phyloP scores from a whole-genome alignment of 495 filamentous ascomycete genomes.

The Astrothelium subdiscretum region DNA sequence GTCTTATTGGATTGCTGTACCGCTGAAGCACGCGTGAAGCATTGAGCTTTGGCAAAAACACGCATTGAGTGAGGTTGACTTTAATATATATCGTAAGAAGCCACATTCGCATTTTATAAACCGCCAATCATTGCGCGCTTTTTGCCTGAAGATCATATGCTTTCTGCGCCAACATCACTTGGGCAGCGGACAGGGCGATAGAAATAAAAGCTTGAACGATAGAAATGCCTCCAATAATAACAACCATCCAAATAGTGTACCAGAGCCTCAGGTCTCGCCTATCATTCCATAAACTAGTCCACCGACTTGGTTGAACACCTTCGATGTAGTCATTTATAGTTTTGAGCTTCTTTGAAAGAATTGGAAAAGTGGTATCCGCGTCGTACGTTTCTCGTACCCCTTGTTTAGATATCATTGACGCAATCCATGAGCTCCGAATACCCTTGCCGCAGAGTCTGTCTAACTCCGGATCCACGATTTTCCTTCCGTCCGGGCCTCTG shows the following conservation, averaged over 20 bases:
- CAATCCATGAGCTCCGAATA: neutral
- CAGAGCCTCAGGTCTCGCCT: neutral
- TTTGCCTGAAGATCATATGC: no score
- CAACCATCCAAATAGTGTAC: neutral
- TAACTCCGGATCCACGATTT: neutral
- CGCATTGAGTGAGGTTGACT: no score
- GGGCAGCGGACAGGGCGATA: neutral
- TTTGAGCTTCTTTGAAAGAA: neutral
- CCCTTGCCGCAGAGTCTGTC: neutral
- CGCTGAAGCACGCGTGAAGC: no score
- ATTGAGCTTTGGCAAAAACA: no score
- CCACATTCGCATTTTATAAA: no score
- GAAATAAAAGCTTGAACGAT: neutral
- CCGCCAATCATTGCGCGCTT: no score
- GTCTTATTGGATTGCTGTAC: neutral
- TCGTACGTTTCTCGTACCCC: neutral
- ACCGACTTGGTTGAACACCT: neutral
- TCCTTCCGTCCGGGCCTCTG: neutral
- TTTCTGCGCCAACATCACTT: neutral
- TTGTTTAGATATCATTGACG: neutral
- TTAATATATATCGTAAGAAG: no score
- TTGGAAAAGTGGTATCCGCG: neutral
- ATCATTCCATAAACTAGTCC: neutral
- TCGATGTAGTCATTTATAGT: neutral
- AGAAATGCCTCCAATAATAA: neutral